These are phyloP conservation scores for Pichia cephalocereana DNA, from an alignment of 805 yeast genomes.

Conservation along the genomic window DNA sequence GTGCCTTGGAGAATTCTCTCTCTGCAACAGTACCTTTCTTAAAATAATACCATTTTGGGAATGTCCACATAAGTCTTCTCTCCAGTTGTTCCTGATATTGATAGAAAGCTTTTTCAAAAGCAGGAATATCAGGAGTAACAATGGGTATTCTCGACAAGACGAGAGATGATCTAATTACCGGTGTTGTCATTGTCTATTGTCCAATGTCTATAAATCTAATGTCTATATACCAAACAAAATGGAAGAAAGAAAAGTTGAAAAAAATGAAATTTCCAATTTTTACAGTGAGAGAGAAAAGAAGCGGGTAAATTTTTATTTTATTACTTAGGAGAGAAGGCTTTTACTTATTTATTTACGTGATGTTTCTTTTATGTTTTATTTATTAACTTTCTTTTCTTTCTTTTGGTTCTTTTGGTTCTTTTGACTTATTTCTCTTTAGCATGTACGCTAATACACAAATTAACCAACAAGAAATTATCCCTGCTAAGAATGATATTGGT, in stretches of 20 bases:
- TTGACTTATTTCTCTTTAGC: too few relatives aligned
- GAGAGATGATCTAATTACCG: not conserved
- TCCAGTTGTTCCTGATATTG: constrained; percentile 80
- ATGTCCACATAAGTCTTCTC: constrained; percentile 93
- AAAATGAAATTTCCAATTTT: too few relatives aligned
- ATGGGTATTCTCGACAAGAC: constrained; percentile 72
- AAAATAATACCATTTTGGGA: constrained; percentile 88
- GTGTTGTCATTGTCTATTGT: not conserved
- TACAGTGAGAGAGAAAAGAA: too few relatives aligned
- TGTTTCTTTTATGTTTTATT: too few relatives aligned
- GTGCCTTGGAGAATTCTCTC: constrained; percentile 66
- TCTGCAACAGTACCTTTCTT: constrained; percentile 85
- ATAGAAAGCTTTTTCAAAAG: constrained; percentile 67
- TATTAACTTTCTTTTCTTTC: too few relatives aligned
- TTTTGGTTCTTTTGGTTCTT: too few relatives aligned
- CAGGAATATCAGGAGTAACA: constrained; percentile 66
- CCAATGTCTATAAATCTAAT: too few relatives aligned
- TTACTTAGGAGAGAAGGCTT: too few relatives aligned
- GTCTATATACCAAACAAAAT: too few relatives aligned
- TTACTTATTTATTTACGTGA: too few relatives aligned
- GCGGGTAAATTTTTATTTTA: too few relatives aligned
- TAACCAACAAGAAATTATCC: constrained; percentile 47
- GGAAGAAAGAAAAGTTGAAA: too few relatives aligned
- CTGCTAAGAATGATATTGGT: constrained; percentile 71
- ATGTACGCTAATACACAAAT: constrained; percentile 7